Evolutionary conservation across 176 grass and related monocot genomes (phyloP), one percentile per base, ranked within the genome.

Genomic region (Oryza officinalis): DNA sequence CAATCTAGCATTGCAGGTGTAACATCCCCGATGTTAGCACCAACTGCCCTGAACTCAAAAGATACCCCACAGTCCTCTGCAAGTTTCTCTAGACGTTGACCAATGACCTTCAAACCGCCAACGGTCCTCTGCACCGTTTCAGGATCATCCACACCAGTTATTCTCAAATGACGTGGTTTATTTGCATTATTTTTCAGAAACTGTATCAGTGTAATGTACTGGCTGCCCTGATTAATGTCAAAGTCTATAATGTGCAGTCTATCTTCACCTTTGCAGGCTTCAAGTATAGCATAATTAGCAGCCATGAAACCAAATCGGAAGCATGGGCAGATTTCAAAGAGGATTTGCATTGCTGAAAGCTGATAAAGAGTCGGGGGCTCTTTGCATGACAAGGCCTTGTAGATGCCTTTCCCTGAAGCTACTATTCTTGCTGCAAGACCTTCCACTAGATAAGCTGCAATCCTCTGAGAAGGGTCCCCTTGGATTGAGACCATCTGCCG

Each of bases 291-390:
- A 81, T 99, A 92, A 81, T 99, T 99, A 68, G 96, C 96, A 43
- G 93, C 85, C 93, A 99, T 89, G 86, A 96, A 99, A 31, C 96
- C 96, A 17, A 99, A 85, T 6, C 92, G 92, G 78, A 94, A 99
- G 75, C 93, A 99, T 20, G 96, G 96, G 28, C 96, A 99, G 13
- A 94, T 86, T 88, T 99, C 96, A 78, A 96, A 96, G 22, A 99
- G 89, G 82, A 99, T 96, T 83, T 99, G 96, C 96, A 99, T 99
- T 74, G 96, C 96, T 50, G 93, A 99, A 47, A 99, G 86, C 71
- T 90, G 93, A 90, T 99, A 94, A 12, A 92, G 81, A 18, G 91
- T 92, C 61, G 96, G 96, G 69, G 96, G 87, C 22, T 96, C 91
- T 84, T 94, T 96, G 80, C 96, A 99, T 79, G 94, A 94, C 72